phyloP scores from a whole-genome alignment of 768 basidiomycete genomes.

The Cyathus striatus region DNA sequence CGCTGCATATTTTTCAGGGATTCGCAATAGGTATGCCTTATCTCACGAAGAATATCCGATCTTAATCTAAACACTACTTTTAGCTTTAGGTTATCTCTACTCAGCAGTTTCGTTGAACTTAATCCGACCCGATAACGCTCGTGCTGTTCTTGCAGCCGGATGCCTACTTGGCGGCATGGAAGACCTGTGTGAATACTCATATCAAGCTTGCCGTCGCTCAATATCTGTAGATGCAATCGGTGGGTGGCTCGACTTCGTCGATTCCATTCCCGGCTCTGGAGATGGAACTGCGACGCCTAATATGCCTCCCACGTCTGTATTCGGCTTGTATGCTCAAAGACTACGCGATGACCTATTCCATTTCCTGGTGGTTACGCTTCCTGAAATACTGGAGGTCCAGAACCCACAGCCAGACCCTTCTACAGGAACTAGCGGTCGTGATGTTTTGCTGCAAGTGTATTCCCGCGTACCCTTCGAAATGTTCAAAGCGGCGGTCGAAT shows the following conservation, averaged over 20 bases:
- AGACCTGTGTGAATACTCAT: constrained; percentile 75
- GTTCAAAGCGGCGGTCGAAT: constrained; percentile 80
- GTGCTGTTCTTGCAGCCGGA: constrained; percentile 80
- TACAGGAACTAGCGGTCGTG: constrained; percentile 50
- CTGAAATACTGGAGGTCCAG: constrained; percentile 55
- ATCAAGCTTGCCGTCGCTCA: constrained; percentile 70
- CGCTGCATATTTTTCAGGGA: constrained; percentile 35
- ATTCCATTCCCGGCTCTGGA: constrained; percentile 35
- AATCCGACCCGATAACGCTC: constrained; percentile 74
- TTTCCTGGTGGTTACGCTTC: constrained; percentile 72
- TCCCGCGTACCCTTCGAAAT: constrained; percentile 81
- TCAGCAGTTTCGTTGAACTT: constrained; percentile 65
- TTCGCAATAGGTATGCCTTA: constrained; percentile 62
- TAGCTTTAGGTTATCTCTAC: constrained; percentile 79
- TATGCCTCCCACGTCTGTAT: constrained; percentile 50
- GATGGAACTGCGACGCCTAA: constrained; percentile 52
- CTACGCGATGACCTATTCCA: constrained; percentile 75
- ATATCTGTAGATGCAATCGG: constrained; percentile 72
- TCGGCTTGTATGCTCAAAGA: constrained; percentile 73
- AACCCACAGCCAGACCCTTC: constrained; percentile 30
- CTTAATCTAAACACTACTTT: constrained; percentile 7
- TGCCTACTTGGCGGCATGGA: constrained; percentile 86
- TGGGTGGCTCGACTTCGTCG: constrained; percentile 76
- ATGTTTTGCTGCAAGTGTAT: constrained; percentile 69
- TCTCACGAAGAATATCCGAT: constrained; percentile 5